These are phyloP conservation scores for Hypomontagnella submonticulosa DNA, from an alignment of 495 filamentous ascomycete genomes.

Conservation along the genomic window DNA sequence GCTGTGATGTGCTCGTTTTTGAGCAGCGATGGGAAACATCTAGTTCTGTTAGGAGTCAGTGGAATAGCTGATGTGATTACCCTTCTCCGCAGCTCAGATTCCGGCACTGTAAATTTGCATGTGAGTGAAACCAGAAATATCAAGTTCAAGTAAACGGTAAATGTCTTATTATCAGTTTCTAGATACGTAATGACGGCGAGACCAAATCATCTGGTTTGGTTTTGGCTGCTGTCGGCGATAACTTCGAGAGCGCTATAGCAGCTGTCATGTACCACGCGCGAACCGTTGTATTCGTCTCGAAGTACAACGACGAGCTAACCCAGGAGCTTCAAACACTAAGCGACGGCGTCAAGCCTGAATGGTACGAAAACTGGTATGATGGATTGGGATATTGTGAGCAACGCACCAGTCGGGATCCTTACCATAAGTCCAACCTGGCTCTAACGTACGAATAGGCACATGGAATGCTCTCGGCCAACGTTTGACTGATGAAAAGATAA, in stretches of 20 bases:
- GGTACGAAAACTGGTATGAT: conserved; percentile 91
- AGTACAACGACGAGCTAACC: conserved; percentile 41
- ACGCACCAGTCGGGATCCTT: neutral
- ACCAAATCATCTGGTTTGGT: conserved; percentile 66
- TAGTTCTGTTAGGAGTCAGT: conserved; percentile 85
- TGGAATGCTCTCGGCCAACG: conserved; percentile 93
- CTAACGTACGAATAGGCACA: conserved; percentile 64
- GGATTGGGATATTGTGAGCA: conserved; percentile 72
- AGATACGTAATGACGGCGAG: conserved; percentile 72
- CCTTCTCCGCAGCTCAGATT: conserved; percentile 70
- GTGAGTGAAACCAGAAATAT: conserved; percentile 54
- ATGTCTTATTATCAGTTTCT: conserved; percentile 21
- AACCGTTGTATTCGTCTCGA: conserved; percentile 64
- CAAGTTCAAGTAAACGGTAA: neutral
- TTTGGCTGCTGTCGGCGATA: conserved; percentile 75
- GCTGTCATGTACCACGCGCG: conserved; percentile 89
- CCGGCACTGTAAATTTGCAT: conserved; percentile 74
- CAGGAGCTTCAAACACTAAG: conserved; percentile 57
- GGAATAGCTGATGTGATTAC: conserved; percentile 78
- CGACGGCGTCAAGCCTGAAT: conserved; percentile 67
- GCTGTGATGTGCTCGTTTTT: conserved; percentile 85
- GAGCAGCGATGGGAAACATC: conserved; percentile 74
- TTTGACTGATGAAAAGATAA: conserved; percentile 81
- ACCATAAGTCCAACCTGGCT: neutral
- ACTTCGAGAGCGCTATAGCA: conserved; percentile 80